Base-by-base conservation (phyloP, 208 protist species). In the Trichomonas tenax region DNA sequence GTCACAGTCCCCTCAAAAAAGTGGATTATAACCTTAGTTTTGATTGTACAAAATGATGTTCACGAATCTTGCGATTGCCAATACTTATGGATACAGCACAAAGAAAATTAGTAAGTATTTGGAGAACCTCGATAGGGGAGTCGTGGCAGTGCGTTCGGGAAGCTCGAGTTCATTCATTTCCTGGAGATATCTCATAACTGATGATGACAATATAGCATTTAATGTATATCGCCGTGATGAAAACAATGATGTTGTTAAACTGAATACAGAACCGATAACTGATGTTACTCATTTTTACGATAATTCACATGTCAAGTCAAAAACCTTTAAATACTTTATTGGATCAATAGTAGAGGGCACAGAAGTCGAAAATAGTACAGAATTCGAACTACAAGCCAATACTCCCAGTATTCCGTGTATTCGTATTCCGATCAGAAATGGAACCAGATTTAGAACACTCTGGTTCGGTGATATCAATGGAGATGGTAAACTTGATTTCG, bases 401-500 rank as follows among this genome's bases (percentile, higher is more conserved):
- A 89, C 82, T 10, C 11, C 34, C 23, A 40, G 31, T 89, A 45
- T 46, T 46, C 82, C 82, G 31, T 89, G 34, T 31, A 46, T 46
- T 8, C 45, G 40, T 48, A 45, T 89, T 89, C 82, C 82, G n/a
- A 89, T 89, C 14, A 31, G 40, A 4, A 34, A 34, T 44, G 82
- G 82, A 45, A 46, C 14, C 0, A 17, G 14, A 46, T 46, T 89
- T 46, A 89, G 40, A 89, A 89, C 15, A 46, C 40, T 89, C 6
- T 89, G 82, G 82, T 4, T 46, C 8, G 82, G 82, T 31, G 82
- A 89, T 46, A 31, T 89, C 3, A 46, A 89, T 46, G 82, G 82
- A 44, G 82, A 89, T 89, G 82, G 82, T 31, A 89, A 89, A 41
- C 40, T 89, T n/a, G 82, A 89, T 89, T 89, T 89, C 26, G 82